phyloP scores from a whole-genome alignment of 352 stramenopile species.

The Phytophthora cryptogea region DNA sequence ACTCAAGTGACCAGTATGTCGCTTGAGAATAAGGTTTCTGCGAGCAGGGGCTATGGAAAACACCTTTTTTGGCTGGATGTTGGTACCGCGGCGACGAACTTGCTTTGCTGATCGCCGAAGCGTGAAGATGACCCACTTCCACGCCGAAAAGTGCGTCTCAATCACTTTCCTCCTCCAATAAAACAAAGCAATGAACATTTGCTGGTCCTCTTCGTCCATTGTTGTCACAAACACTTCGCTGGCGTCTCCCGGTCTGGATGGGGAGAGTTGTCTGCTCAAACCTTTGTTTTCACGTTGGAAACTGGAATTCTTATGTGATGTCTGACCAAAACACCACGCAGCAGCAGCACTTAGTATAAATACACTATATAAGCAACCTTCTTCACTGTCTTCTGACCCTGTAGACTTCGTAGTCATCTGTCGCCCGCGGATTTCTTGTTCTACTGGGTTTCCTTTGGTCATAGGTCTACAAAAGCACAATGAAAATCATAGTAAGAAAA shows the following conservation, averaged over 20 bases:
- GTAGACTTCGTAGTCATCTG: slow-evolving; percentile 4
- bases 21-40: slow-evolving; percentile 32
- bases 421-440: not conserved
- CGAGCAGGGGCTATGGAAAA: not conserved
- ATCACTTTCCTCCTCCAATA: slow-evolving; percentile 51
- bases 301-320: not conserved
- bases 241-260: slow-evolving; percentile 1
- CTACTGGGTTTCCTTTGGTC: slow-evolving; percentile 3
- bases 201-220: slow-evolving; percentile 45
- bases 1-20: slow-evolving; percentile 10
- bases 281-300: not conserved
- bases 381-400: slow-evolving; percentile 5
- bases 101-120: slow-evolving; percentile 26
- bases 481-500: not conserved
- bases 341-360: slow-evolving; percentile 2
- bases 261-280: not conserved
- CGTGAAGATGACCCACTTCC: slow-evolving; percentile 39
- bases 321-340: slow-evolving; percentile 3
- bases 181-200: slow-evolving; percentile 49
- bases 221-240: slow-evolving; percentile 28
- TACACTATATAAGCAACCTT: not conserved
- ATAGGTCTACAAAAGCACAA: not conserved
- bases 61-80: not conserved
- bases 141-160: slow-evolving; percentile 44
- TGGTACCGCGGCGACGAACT: slow-evolving; percentile 2